These are phyloP conservation scores for Fraxinus nigra DNA, from an alignment of 305 asterid species.

Conservation along the genomic window DNA sequence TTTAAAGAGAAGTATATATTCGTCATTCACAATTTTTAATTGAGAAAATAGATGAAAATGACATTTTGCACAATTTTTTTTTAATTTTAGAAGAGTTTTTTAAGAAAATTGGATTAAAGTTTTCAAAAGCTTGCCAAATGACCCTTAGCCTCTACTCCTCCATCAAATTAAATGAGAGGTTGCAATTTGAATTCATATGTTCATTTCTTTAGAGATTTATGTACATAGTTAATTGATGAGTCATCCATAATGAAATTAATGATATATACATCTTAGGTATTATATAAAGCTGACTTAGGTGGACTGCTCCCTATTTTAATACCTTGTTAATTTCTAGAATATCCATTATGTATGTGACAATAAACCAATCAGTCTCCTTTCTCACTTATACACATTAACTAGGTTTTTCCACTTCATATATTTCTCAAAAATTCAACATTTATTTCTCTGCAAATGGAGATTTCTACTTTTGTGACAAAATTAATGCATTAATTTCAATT, in stretches of 20 bases:
- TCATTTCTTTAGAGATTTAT: not conserved
- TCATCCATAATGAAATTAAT: conserved; percentile 15
- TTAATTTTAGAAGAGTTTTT: too few relatives aligned
- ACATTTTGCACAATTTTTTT: too few relatives aligned
- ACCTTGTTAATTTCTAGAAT: conserved; percentile 13
- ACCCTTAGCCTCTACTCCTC: not conserved
- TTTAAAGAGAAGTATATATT: too few relatives aligned
- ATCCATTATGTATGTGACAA: conserved; percentile 12
- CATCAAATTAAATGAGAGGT: conserved; percentile 23
- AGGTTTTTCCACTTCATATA: not conserved
- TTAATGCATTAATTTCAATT: not conserved
- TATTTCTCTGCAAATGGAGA: not conserved
- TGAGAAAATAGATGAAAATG: too few relatives aligned
- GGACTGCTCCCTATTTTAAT: conserved; percentile 14
- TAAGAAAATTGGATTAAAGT: too few relatives aligned
- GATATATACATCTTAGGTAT: not conserved
- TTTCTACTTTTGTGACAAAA: not conserved
- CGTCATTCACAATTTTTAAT: too few relatives aligned
- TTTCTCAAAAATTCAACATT: not conserved
- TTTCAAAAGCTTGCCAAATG: not conserved
- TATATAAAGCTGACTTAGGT: not conserved
- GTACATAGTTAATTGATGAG: not conserved
- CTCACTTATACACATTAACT: conserved; percentile 10
- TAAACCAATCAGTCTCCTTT: conserved; percentile 7
- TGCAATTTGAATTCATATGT: conserved; percentile 2